phyloP scores from a whole-genome alignment of 164 flowering plant species.

The Chloranthus sessilifolius region DNA sequence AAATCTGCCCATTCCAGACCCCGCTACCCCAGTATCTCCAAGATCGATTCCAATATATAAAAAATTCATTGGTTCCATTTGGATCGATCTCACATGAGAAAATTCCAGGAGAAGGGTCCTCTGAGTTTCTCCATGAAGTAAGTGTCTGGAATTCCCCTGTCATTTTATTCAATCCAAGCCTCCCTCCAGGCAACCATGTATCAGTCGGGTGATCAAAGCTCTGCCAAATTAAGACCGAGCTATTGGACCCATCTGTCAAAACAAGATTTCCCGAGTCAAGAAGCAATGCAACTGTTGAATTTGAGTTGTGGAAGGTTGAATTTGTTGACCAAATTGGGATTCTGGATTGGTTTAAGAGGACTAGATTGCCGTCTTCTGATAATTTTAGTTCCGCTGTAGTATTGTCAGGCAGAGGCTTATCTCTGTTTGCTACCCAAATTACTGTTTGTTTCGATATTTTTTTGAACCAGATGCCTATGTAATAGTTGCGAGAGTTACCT shows the following conservation, averaged over 20 bases:
- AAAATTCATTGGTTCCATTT: slow-evolving; percentile 16
- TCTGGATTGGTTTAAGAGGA: slow-evolving; percentile 15
- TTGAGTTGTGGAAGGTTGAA: slow-evolving; percentile 8
- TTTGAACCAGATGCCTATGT: slow-evolving; percentile 24
- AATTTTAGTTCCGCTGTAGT: slow-evolving; percentile 11
- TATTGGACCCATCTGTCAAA: slow-evolving; percentile 20
- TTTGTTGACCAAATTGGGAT: slow-evolving; percentile 26
- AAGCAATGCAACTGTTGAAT: slow-evolving; percentile 17
- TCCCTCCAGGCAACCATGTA: slow-evolving; percentile 62
- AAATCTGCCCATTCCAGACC: slow-evolving; percentile 7
- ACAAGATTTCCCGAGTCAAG: slow-evolving; percentile 29
- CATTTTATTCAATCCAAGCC: slow-evolving; percentile 26
- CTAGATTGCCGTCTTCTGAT: slow-evolving; percentile 15
- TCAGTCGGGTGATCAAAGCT: slow-evolving; percentile 54
- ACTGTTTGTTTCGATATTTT: slow-evolving; percentile 3
- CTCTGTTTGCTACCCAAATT: slow-evolving; percentile 27
- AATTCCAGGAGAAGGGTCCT: slow-evolving; percentile 58
- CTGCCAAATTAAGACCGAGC: slow-evolving; percentile 45
- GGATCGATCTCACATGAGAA: slow-evolving; percentile 45
- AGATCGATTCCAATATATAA: slow-evolving; percentile 5
- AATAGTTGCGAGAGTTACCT: slow-evolving; percentile 14
- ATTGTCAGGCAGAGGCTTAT: slow-evolving; percentile 9
- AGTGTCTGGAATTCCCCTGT: slow-evolving; percentile 25
- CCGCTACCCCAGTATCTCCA: slow-evolving; percentile 7
- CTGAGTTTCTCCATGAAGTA: slow-evolving; percentile 53